Percentiles rank a stretch among this genome's conserved stretches.
These are phyloP conservation scores for Thermomucor indicae-seudaticae DNA, from an alignment of 371 early-diverging fungal genomes.

Conservation along the genomic window DNA sequence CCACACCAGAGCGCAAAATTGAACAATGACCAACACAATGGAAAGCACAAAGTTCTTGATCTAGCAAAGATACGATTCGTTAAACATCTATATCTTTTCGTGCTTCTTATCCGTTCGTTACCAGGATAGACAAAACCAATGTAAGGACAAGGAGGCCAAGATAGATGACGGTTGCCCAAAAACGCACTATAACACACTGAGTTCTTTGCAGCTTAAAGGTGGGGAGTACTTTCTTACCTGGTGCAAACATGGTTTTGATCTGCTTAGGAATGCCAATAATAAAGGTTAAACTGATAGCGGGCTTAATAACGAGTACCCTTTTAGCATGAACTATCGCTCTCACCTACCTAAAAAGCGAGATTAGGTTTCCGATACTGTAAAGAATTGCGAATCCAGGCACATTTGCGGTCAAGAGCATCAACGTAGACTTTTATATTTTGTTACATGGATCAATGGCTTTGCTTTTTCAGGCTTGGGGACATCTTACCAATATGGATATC, in stretches of 20 bases:
- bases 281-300: constrained; percentile 71
- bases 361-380: constrained; percentile 87
- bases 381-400: constrained; percentile 80
- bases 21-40: constrained; percentile 72
- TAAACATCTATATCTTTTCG: neutral
- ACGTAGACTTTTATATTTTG: constrained; percentile 51
- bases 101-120: constrained; percentile 8
- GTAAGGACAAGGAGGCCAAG: constrained; percentile 26
- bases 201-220: neutral
- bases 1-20: constrained; percentile 87
- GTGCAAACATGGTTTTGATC: constrained; percentile 81
- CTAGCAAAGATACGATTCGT: constrained; percentile 12
- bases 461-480: neutral
- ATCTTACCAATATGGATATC: constrained; percentile 67
- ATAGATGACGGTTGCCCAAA: constrained; percentile 40
- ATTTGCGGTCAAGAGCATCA: constrained; percentile 55
- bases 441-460: too few species aligned
- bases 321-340: neutral
- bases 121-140: constrained; percentile 23
- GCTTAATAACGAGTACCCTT: neutral
- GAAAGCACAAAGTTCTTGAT: constrained; percentile 55
- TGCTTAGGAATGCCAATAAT: constrained; percentile 82
- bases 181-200: constrained; percentile 18
- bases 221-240: constrained; percentile 35
- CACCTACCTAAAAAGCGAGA: constrained; percentile 69